Base-by-base conservation (phyloP, 202 grass and related monocot genomes). In the Schoenoplectus triqueter region DNA sequence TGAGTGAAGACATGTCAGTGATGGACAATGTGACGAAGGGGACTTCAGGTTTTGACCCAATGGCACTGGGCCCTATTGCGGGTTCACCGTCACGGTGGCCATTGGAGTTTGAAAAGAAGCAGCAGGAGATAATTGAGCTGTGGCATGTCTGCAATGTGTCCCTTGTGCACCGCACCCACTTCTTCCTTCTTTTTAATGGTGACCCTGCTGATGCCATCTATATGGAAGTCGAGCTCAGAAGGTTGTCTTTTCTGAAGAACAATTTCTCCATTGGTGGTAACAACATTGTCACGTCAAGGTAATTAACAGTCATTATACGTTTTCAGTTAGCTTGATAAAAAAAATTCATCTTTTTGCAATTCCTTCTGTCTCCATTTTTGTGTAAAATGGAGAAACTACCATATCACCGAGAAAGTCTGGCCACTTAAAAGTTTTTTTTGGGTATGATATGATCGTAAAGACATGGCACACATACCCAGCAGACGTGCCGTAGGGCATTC, bases 131-230 rank as follows among this genome's bases (percentile, higher is more conserved):
- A 31, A 76, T 98, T 41, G 87, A 94, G 82, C 55, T 98, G 65
- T 98, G 95, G 95, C 93, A 98, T 2, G 80, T 85, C 1, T 98
- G 95, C 80, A 88, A 91, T 80, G 91, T 95, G 63, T 92, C 95
- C 66, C 81, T 98, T 51, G 90, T 91, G 42, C 95, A 95, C 86
- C 87, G 95, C 14, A 91, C 93, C 50, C 94, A 95, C 85, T 95
- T 98, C 84, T 95, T 98, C 81, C 87, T 95, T 14, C 95, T 95
- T 79, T 98, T 98, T 86, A 91, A 92, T 60, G 95, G 91, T 0
- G 93, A 98, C 20, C 92, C 89, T 22, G 70, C 87, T 50, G 93
- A 98, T 7, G 84, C 87, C 6, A 92, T 98, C 69, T 98, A 98
- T 84, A 88, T 98, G 86, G 93, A 95, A 88, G 92, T 98, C 3